Base-by-base conservation (phyloP, 495 filamentous ascomycete species). In the Chlorociboria aeruginascens region DNA sequence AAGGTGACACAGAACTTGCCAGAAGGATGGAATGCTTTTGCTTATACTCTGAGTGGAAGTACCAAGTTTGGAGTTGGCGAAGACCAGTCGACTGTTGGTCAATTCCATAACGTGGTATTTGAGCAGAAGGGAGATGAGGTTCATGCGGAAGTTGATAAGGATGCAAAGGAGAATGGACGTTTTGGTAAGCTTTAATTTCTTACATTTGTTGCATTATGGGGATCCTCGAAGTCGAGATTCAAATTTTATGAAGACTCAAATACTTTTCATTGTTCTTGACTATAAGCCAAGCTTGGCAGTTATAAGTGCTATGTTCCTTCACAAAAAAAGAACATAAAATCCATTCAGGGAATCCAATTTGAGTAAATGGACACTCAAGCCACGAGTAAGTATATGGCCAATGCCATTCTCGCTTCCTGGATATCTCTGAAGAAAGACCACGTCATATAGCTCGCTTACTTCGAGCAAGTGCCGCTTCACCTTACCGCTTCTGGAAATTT, bases 81-180 rank as follows among this genome's bases (percentile, higher is more conserved):
- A 14, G 69, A 77, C 20, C 51, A 54, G 12, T 76, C 76, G 30
- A 57, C 65, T 14, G 76, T 93, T 12, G 72, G 70, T 50, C 70
- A 83, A 61, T 96, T 76, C 56, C 81, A 95, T 56, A 98, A 89
- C 63, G 86, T 92, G 3, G 87, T 95, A 2, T 95, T 96, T 61
- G 83, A 90, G 59, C 73, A 81, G 49, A 66, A 71, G 7, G 89
- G 92, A 25, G 85, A 95, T 50, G 74, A 72, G 7, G 72, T 95
- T 0, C 66, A 79, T 44, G 81, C 78, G 1, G 72, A 73, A 17
- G 86, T 94, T 17, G 76, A 77, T 12, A 78, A 76, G 32, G 76
- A 69, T 49, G 86, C 83, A 3, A 78, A 80, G 52, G 69, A 75
- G 49, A 74, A 77, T 43, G 71, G 74, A 1, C 70, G 81, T 31